Evolutionary conservation across 495 filamentous ascomycete species (phyloP), one percentile per base, ranked within the genome.

Genomic region (Chaetomium tenue): DNA sequence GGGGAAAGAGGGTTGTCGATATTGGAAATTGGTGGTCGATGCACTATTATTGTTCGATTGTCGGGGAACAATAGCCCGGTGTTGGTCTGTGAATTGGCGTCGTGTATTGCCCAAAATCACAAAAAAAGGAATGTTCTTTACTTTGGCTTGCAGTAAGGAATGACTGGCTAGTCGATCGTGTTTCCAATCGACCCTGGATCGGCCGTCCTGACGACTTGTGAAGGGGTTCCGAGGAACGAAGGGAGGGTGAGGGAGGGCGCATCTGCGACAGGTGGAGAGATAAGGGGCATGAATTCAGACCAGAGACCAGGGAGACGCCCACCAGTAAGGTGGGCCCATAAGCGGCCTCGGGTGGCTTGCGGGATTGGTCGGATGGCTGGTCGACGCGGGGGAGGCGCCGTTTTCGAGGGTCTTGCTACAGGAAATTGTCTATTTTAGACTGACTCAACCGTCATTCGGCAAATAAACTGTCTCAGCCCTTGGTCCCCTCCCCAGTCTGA

Each of bases 241-340:
- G 50, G 60, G 42, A 60, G 50, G 22, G 44, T 39, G 60, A 61
- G 56, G 25, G 56, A 28, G 66, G 60, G 51, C 47, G 58, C 58
- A 65, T 26, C 62, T 67, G 64, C 47, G 65, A 69, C 67, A 63
- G 30, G 42, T 44, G 40, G 23, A 25, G 47, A 23, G 61, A 67
- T 64, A 70, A 63, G 64, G 68, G 60, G 51, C 23, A 47, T 26
- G 51, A 37, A 40, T 52, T 42, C 40, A 20, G 37, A n/a, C n/a
- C n/a, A n/a, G 42, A 5, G 42, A 26, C 48, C 5, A n/a, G 48
- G 23, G 22, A 30, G 60, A 44, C 39, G 22, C 13, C 15, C 44
- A 47, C 44, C 11, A 23, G 50, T 25, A 33, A 6, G 18, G 39
- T 16, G 15, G 51, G 25, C 25, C 40, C 40, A 48, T 15, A 37